These are phyloP conservation scores for Umbelopsis sp. DNA, from an alignment of 192 early-diverging fungal genomes.

Conservation along the genomic window DNA sequence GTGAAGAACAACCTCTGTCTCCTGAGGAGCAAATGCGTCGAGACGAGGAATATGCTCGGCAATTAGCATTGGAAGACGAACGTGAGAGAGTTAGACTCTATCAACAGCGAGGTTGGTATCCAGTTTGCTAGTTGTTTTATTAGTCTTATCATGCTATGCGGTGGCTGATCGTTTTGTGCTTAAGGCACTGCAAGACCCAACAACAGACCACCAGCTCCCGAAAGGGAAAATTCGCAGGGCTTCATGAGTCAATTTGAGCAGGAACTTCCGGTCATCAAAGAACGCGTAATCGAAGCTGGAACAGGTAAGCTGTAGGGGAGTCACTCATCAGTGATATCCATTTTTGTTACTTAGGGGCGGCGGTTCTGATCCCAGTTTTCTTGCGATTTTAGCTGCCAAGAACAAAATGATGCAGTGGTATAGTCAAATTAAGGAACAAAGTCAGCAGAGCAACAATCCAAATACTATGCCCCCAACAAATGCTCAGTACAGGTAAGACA, in stretches of 20 bases:
- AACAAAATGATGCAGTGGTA: conserved; percentile 61
- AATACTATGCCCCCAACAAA: conserved; percentile 14
- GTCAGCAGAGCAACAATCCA: conserved; percentile 14
- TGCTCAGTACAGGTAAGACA: conserved; percentile 25
- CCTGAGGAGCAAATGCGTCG: conserved; percentile 54
- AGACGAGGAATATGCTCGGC: conserved; percentile 59
- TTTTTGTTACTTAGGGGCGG: not conserved
- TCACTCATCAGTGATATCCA: not conserved
- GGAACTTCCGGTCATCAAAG: conserved; percentile 61
- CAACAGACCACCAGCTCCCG: not conserved
- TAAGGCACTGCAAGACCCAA: not conserved
- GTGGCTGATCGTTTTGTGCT: too few relatives aligned
- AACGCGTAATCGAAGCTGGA: conserved; percentile 55
- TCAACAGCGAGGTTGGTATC: not conserved
- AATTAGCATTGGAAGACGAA: conserved; percentile 53
- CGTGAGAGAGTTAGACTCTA: conserved; percentile 20
- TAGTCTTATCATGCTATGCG: too few relatives aligned
- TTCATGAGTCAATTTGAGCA: conserved; percentile 31
- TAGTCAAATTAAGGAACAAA: conserved; percentile 49
- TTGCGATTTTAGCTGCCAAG: conserved; percentile 50
- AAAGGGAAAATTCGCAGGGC: not conserved
- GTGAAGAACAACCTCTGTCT: conserved; percentile 24
- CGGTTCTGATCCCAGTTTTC: not conserved
- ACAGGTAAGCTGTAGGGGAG: conserved; percentile 44
- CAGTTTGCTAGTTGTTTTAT: conserved; percentile 25